Base-by-base conservation (phyloP, 2,329 filamentous ascomycete genomes). In the Hyphodiscus sp. region DNA sequence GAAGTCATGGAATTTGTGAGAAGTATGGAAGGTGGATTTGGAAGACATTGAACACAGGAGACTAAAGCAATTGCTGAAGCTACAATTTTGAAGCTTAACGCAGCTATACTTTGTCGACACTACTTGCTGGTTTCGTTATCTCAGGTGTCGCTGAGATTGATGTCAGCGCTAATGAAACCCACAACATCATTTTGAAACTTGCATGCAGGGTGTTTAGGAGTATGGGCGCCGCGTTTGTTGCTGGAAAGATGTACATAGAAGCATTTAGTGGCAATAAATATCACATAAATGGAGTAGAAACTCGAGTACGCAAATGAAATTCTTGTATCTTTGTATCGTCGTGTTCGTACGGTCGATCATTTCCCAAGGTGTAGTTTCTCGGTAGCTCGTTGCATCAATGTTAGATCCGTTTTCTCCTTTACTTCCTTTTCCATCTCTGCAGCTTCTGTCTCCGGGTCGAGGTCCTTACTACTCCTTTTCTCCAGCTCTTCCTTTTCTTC, bases 1-100 rank as follows among this genome's bases (percentile, higher is more conserved):
- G 91, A 96, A 73, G 83, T 96, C 58, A 81, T 87, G 51, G 91
- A 96, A 71, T 95, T 87, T 82, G 78, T 90, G 2, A 62, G 63
- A 44, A 61, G 61, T 45, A 47, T 64, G 26, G 63, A 64, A 29
- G 55, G 29, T 23, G 60, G 58, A 0, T 58, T 57, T 50, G 53
- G 54, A 11, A 55, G 53, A 38, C n/a, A 13, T 26, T 52, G 38
- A 52, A 29, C 23, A 29, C 13, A 29, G 29, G 20, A 47, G 26
- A 23, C n/a, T 45, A 7, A 15, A 23, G 44, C 44, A 26, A 26
- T 26, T 26, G 8, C 8, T 4, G 23, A 26, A 26, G 23, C 3
- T 26, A 26, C 23, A 26, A 26, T 4, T 26, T 8, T 26, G 3
- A 26, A 26, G 4, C 3, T 26, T 3, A 26, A 3, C 4, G 8